Conservation (phyloP, 2,329 filamentous ascomycete genomes). For the Cytospora piceae region DNA sequence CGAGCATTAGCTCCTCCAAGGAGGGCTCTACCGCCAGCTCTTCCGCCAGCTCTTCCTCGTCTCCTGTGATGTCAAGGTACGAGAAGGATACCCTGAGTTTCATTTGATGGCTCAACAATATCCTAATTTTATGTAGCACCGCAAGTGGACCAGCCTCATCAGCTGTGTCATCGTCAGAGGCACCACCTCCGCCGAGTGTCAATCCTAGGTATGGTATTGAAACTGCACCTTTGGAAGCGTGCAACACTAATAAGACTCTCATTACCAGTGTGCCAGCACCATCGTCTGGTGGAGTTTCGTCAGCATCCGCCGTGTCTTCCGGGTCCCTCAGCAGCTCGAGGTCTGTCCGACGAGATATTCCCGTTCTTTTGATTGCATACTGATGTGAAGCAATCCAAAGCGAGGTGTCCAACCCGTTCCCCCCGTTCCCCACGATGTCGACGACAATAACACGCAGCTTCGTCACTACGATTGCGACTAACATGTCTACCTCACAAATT, state of each 20-base stretch:
- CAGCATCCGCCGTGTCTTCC: background rate
- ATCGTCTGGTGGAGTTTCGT: background rate
- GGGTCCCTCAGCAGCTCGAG: background rate
- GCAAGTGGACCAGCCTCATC: background rate
- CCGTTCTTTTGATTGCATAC: background rate
- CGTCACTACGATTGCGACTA: conserved; percentile 28
- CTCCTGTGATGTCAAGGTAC: conserved; percentile 11
- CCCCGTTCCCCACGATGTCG: conserved; percentile 4
- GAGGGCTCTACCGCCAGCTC: background rate
- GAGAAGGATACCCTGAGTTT: background rate
- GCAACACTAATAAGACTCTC: background rate
- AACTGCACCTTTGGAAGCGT: background rate
- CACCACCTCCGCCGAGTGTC: conserved; percentile 6
- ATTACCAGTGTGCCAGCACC: background rate
- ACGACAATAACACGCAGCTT: conserved; percentile 27
- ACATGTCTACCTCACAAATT: conserved; percentile 27
- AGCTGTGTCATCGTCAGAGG: conserved; percentile 2
- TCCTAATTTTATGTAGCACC: conserved; percentile 3
- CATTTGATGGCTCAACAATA: background rate
- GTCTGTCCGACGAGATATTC: background rate
- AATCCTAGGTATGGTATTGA: conserved; percentile 1
- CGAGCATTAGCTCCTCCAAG: conserved; percentile 5
- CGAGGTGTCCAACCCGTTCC: background rate
- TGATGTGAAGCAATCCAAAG: background rate
- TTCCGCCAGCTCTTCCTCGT: background rate